A percentile compares a stretch with the other conserved stretches of the same genome.
Conservation (phyloP, 768 basidiomycete species). For the Chlorophyllum brunneum region DNA sequence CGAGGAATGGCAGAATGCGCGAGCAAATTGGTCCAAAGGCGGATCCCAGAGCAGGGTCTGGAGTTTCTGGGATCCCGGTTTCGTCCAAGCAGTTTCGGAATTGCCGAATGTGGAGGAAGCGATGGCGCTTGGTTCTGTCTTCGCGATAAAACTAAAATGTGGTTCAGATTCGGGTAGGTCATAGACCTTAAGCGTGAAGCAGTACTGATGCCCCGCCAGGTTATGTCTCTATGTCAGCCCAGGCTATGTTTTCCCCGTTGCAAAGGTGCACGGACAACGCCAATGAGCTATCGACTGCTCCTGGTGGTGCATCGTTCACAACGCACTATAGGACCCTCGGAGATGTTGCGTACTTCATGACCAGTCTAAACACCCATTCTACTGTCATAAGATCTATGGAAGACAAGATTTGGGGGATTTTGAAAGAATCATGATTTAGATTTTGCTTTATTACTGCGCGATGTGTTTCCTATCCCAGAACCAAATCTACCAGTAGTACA, state of each 20-base stretch:
- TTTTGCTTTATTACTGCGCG: no score
- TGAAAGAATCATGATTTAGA: constrained; percentile 14
- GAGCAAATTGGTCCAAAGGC: constrained; percentile 48
- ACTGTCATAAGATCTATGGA: constrained; percentile 56
- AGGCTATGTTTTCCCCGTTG: constrained; percentile 53
- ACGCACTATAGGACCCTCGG: constrained; percentile 89
- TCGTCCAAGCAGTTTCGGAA: constrained; percentile 60
- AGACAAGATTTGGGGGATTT: constrained; percentile 49
- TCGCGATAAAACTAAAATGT: constrained; percentile 72
- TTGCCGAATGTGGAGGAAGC: constrained; percentile 58
- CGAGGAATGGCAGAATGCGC: constrained; percentile 58
- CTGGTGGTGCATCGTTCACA: constrained; percentile 54
- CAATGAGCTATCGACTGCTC: constrained; percentile 33
- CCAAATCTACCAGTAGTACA: no score
- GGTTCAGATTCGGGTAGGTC: constrained; percentile 43
- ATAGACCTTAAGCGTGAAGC: not conserved
- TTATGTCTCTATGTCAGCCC: constrained; percentile 62
- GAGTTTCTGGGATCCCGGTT: constrained; percentile 86
- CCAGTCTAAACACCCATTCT: constrained; percentile 69
- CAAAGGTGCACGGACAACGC: constrained; percentile 24
- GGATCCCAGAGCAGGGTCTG: constrained; percentile 41
- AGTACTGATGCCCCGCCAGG: constrained; percentile 28
- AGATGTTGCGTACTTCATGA: constrained; percentile 91
- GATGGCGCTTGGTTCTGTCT: constrained; percentile 87
- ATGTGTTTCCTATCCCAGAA: no score